Conservation (phyloP, 2,329 filamentous ascomycete genomes). For the Colletotrichum sp. region DNA sequence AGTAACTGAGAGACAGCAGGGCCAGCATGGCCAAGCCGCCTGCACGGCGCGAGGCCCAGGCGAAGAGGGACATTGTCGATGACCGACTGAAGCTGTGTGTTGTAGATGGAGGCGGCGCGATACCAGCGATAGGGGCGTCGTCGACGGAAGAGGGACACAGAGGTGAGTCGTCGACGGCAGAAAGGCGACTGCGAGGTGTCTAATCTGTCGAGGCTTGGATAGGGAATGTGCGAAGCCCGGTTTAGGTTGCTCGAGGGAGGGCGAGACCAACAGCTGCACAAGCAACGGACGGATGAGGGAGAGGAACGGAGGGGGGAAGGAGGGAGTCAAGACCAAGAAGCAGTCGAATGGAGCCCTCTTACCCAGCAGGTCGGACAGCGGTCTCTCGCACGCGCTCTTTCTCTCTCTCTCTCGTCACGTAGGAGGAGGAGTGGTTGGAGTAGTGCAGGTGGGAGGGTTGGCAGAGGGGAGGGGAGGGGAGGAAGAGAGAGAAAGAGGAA, state of each 20-base stretch:
- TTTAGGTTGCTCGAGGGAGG: constrained; percentile 9
- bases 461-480: constrained; percentile 24
- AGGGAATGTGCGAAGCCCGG: background rate
- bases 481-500: constrained; percentile 5
- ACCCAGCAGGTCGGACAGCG: constrained; percentile 7
- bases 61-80: constrained; percentile 55
- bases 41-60: constrained; percentile 58
- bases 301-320: constrained; percentile 15
- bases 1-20: constrained; percentile 56
- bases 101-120: background rate
- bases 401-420: background rate
- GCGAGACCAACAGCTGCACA: constrained; percentile 10
- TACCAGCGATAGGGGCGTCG: background rate
- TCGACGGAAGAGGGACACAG: background rate
- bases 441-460: constrained; percentile 4
- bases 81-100: constrained; percentile 1
- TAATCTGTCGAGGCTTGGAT: constrained; percentile 1
- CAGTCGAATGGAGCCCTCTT: constrained; percentile 5
- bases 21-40: constrained; percentile 61
- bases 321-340: constrained; percentile 2
- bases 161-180: background rate
- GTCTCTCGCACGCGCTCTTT: background rate
- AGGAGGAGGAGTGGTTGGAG: constrained; percentile 10
- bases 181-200: background rate
- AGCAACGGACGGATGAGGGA: background rate